phyloP scores from a whole-genome alignment of 164 flowering plant species.

The Amborella trichopoda region DNA sequence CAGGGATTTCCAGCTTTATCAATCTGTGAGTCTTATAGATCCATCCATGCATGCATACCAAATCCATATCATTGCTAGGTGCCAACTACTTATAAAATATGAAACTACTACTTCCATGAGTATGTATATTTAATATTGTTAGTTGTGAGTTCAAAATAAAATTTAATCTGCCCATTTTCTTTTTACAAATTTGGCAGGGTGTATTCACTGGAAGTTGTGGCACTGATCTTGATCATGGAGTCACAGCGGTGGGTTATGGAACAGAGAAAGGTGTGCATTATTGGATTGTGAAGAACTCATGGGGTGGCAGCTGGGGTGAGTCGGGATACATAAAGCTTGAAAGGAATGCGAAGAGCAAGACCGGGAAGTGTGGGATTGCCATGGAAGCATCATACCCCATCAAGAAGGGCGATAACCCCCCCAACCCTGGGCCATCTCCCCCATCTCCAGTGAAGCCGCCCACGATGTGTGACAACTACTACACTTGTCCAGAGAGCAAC shows the following conservation, averaged over 20 bases:
- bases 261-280: constrained; percentile 52
- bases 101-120: not conserved
- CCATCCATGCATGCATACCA: not conserved
- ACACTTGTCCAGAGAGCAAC: constrained; percentile 38
- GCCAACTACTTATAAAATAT: not conserved
- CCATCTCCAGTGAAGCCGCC: constrained; percentile 67
- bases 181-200: constrained; percentile 27
- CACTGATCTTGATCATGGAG: constrained; percentile 57
- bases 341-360: constrained; percentile 25
- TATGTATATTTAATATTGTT: not conserved
- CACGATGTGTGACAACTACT: constrained; percentile 44
- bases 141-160: not conserved
- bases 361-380: constrained; percentile 71
- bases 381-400: constrained; percentile 63
- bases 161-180: not conserved
- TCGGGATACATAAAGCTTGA: constrained; percentile 54
- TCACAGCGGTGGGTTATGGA: constrained; percentile 66
- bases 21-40: constrained; percentile 32
- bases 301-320: constrained; percentile 77
- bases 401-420: constrained; percentile 44
- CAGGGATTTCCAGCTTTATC: constrained; percentile 55
- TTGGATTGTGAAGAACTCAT: constrained; percentile 83
- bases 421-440: constrained; percentile 91
- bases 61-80: not conserved
- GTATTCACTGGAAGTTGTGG: constrained; percentile 65